Evolutionary conservation across 2,329 filamentous ascomycete genomes (phyloP), one percentile per base, ranked within the genome.

Genomic region (Fusarium temperatum): DNA sequence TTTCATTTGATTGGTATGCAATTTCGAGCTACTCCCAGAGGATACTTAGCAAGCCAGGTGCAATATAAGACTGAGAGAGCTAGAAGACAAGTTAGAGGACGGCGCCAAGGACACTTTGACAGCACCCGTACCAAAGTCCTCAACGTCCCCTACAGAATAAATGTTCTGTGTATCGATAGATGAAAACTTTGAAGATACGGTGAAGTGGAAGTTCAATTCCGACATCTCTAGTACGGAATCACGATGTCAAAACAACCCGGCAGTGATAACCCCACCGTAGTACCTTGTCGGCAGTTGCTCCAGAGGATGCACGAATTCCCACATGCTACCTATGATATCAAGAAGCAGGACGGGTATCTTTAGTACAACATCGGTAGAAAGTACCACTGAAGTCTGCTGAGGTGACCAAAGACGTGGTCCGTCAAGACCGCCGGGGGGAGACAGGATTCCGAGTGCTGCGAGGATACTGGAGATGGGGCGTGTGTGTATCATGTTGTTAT

Each of bases 381-480:
- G 17, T 11, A 4, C 1, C 6, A 17, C 6, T 11, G 17, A 30
- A 4, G 22, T 1, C 3, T 24, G 5, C 8, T 3, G 22, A 3
- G 5, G 12, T 20, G 17, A 20, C 3, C 12, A 14, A 6, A 6
- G 17, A 5, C 11, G 9, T 35, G 11, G 11, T 14, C 4, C 11
- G 17, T 15, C 8, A 20, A 20, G 30, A 14, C 2, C 15, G 7
- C 11, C 12, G 1, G 1, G 30, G 30, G 5, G 3, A 51, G 4
- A 8, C 3, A 6, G 1, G 17, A 36, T 26, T 5, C 13, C 0
- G 5, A 11, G n/a, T 12, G 15, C 12, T 12, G 9, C 7, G 8
- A 14, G 15, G 17, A 13, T 0, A 5, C 9, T 51, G 3, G 10
- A 4, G 17, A 36, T 6, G 8, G 6, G 4, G 12, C 0, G 3